Conservation (phyloP, 495 filamentous ascomycete species). For the Penicillium daleae region DNA sequence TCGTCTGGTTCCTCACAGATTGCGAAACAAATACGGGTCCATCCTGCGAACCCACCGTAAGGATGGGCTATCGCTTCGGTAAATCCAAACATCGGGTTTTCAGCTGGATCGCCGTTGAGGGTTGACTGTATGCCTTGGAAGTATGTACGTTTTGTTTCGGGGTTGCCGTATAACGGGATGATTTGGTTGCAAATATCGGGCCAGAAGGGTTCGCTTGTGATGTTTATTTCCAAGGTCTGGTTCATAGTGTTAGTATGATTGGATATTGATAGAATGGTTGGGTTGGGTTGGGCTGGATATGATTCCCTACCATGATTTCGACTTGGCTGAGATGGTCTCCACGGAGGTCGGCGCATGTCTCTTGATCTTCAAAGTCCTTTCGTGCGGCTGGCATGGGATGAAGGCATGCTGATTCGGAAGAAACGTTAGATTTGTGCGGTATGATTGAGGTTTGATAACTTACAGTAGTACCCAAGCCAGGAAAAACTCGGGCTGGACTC, state of each 20-base stretch:
- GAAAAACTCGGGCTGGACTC: conserved; percentile 19
- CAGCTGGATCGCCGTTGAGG: conserved; percentile 8
- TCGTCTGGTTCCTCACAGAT: conserved; percentile 25
- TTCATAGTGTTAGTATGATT: conserved; percentile 5
- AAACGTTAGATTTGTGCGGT: background rate
- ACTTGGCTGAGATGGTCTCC: conserved; percentile 25
- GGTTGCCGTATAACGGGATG: conserved; percentile 14
- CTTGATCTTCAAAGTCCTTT: conserved; percentile 16
- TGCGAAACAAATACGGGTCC: conserved; percentile 49
- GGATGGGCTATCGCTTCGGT: conserved; percentile 28
- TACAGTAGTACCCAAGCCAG: conserved; percentile 48
- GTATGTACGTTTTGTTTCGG: conserved; percentile 17
- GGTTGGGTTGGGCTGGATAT: background rate
- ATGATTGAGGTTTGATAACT: conserved; percentile 9
- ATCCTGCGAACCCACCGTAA: conserved; percentile 39
- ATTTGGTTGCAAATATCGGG: conserved; percentile 28
- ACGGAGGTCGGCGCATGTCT: conserved; percentile 38
- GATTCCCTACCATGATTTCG: conserved; percentile 28
- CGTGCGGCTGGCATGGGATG: conserved; percentile 30
- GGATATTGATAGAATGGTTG: background rate
- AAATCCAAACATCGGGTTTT: conserved; percentile 37
- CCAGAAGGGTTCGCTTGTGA: conserved; percentile 27
- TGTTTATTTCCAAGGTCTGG: conserved; percentile 31
- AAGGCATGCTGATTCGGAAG: conserved; percentile 33
- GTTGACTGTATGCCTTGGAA: conserved; percentile 32